Evolutionary conservation across 495 filamentous ascomycete genomes (phyloP).

Genomic region (Talaromyces stipitatus): DNA sequence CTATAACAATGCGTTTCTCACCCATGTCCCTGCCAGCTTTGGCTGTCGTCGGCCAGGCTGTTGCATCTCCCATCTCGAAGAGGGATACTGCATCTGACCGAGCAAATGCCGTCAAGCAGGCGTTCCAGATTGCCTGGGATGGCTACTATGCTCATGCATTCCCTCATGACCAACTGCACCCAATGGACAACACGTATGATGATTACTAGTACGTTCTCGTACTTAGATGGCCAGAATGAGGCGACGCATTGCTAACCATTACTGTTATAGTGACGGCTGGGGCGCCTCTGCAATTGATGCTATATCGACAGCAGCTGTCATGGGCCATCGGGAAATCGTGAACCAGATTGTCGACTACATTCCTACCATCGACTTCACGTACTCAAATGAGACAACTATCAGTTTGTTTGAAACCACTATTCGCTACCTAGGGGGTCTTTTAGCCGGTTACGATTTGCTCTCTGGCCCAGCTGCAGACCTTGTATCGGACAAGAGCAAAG

Average conservation of each 20-base stretch:
- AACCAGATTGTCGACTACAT: slow-evolving; percentile 63
- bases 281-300: slow-evolving; percentile 81
- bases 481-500: slow-evolving; percentile 32
- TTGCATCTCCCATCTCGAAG: slow-evolving; percentile 7
- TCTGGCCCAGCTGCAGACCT: slow-evolving; percentile 57
- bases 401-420: slow-evolving; percentile 90
- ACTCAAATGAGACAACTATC: slow-evolving; percentile 44
- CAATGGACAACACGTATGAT: slow-evolving; percentile 53
- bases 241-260: slow-evolving; percentile 9
- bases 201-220: slow-evolving; percentile 56
- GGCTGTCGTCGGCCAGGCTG: slow-evolving; percentile 18
- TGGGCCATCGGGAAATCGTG: slow-evolving; percentile 61
- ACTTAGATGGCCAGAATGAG: neutral
- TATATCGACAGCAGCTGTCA: slow-evolving; percentile 71
- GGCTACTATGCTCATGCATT: slow-evolving; percentile 77
- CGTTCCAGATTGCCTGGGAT: slow-evolving; percentile 72
- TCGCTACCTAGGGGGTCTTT: slow-evolving; percentile 71
- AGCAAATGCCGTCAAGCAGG: slow-evolving; percentile 61
- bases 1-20: slow-evolving; percentile 21
- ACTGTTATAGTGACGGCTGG: slow-evolving; percentile 65
- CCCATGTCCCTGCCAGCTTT: slow-evolving; percentile 19
- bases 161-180: slow-evolving; percentile 68
- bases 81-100: slow-evolving; percentile 20
- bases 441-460: slow-evolving; percentile 78
- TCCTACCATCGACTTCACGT: slow-evolving; percentile 58